Base-by-base conservation (phyloP, 2,329 filamentous ascomycete genomes). In the Botrytis fragariae region DNA sequence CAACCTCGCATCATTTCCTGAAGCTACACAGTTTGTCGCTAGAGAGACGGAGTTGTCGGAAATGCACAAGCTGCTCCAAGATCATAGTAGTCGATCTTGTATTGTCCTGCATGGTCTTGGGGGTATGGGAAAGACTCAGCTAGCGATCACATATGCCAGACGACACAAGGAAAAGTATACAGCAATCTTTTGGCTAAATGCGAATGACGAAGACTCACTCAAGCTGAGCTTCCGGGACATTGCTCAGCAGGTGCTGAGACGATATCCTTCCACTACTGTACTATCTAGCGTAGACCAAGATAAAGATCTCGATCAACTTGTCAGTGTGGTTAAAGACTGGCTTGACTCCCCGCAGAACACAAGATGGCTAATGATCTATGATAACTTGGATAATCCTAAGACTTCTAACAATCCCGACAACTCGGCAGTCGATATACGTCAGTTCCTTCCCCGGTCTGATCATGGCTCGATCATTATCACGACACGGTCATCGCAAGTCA, bases 101-200 rank as follows among this genome's bases (percentile, higher is more conserved):
- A 4, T 68, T 12, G 44, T 12, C 8, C 35, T 57, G 7, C 1
- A 67, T 14, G 76, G 74, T 77, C 29, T 84, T 5, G 82, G 83
- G 25, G 83, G 83, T 4, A 84, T 85, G 35, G 83, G 82, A 42
- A 86, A 86, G 78, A 85, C 84, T 20, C 81, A 85, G 74, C 77
- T 84, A 39, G 77, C 81, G 4, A 76, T 84, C 9, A 77, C 77
- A 63, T 85, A 83, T 77, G 73, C 79, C 1, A 81, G 79, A 75
- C 71, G 71, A 42, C 74, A 85, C 69, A 77, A 78, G 25, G 70
- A 78, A 16, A 77, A 81, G 9, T 84, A 84, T 74, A 80, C 80
- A 0, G 82, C 82, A 0, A 77, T 83, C 2, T 81, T 86, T 73
- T 86, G 83, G 84, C 51, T 86, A 6, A 83, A 86, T 72, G 80